These are phyloP conservation scores for Marasmius tenuissimus DNA, from an alignment of 1,284 basidiomycete species.

Conservation along the genomic window DNA sequence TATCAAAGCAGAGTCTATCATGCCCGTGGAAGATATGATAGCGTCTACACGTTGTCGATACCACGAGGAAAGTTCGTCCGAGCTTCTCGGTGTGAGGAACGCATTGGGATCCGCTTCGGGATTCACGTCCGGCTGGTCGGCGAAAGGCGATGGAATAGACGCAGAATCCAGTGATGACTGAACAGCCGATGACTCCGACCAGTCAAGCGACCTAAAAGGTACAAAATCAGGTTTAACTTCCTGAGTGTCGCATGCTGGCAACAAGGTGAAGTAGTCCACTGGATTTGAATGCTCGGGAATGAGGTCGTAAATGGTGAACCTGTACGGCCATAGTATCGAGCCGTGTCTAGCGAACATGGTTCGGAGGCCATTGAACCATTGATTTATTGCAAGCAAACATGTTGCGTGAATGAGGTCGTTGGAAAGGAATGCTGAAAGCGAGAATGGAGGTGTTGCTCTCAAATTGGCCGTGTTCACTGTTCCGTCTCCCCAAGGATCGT, in stretches of 20 bases:
- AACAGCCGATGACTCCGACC: constrained; percentile 51
- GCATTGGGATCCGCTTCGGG: not conserved
- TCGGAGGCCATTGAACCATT: constrained; percentile 57
- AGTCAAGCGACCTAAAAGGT: constrained; percentile 55
- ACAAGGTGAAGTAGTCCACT: constrained; percentile 56
- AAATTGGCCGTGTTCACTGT: constrained; percentile 27
- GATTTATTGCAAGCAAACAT: constrained; percentile 62
- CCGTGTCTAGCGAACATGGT: constrained; percentile 61
- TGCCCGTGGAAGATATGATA: constrained; percentile 68
- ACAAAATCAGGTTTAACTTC: constrained; percentile 38
- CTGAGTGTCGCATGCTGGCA: constrained; percentile 59
- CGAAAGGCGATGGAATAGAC: constrained; percentile 5
- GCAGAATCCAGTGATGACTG: constrained; percentile 36
- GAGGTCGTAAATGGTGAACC: constrained; percentile 67
- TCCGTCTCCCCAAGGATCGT: constrained; percentile 77
- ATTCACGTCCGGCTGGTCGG: constrained; percentile 7
- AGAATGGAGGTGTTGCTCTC: constrained; percentile 38
- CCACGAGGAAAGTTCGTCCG: constrained; percentile 64
- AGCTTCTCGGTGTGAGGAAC: constrained; percentile 26
- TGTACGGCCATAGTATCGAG: constrained; percentile 62
- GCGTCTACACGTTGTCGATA: constrained; percentile 65
- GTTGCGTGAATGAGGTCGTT: constrained; percentile 60
- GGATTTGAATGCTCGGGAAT: constrained; percentile 77
- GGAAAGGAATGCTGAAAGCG: constrained; percentile 65
- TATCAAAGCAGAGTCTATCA: constrained; percentile 77